These are phyloP conservation scores for Backusella tarrabulga DNA, from an alignment of 192 early-diverging fungal genomes.

Conservation along the genomic window DNA sequence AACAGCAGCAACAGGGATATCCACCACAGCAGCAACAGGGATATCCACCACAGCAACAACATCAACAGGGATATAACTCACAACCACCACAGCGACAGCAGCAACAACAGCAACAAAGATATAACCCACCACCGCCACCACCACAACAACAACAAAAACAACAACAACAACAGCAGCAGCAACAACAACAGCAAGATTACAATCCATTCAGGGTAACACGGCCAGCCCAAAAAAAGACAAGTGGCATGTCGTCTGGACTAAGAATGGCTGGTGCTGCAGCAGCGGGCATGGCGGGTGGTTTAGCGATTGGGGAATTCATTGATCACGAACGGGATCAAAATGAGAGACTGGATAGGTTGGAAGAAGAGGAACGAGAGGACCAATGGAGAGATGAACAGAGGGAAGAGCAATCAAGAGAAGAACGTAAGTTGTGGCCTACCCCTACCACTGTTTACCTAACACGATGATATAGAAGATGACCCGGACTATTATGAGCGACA, in stretches of 20 bases:
- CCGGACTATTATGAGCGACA: not conserved
- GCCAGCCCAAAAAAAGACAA: not conserved
- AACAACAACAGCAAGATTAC: not conserved
- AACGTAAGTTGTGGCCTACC: not conserved
- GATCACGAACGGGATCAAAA: slow-evolving; percentile 32
- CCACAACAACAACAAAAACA: not conserved
- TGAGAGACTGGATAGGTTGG: slow-evolving; percentile 18
- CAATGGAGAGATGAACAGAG: not conserved
- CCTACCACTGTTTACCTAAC: too few relatives aligned
- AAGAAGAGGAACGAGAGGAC: slow-evolving; percentile 10
- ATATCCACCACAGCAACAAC: not conserved
- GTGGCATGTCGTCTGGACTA: slow-evolving; percentile 20
- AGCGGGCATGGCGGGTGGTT: slow-evolving; percentile 25
- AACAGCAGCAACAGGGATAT: not conserved
- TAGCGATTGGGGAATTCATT: slow-evolving; percentile 24
- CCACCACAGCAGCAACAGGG: not conserved
- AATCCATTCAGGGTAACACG: not conserved
- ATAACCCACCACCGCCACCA: not conserved
- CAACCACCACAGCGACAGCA: not conserved
- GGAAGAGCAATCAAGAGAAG: not conserved
- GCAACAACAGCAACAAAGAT: not conserved
- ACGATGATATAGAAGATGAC: not conserved
- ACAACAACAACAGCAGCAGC: not conserved
- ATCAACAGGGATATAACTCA: too few relatives aligned
- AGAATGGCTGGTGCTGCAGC: slow-evolving; percentile 27